Evolutionary conservation across 345 rosid genomes (phyloP).

Genomic region (Erodium maritimum): DNA sequence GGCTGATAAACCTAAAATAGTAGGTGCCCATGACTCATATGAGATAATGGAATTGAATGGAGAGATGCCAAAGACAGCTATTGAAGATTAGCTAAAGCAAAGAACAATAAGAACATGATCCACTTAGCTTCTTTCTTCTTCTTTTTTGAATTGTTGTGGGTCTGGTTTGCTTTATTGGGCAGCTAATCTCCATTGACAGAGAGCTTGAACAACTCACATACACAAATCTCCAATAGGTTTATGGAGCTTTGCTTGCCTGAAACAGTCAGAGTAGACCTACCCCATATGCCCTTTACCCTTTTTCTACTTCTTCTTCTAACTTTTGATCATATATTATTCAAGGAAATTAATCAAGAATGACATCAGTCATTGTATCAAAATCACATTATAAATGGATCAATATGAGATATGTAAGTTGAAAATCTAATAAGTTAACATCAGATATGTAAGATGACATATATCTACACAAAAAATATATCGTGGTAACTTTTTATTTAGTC

Average conservation of each 20-base stretch:
- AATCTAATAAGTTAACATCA: too few relatives aligned
- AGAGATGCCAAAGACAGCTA: background rate
- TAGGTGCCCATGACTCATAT: background rate
- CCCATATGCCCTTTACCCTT: too few relatives aligned
- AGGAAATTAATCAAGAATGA: too few relatives aligned
- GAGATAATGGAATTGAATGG: background rate
- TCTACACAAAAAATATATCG: too few relatives aligned
- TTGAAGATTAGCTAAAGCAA: background rate
- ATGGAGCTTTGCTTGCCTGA: background rate
- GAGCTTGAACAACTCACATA: background rate
- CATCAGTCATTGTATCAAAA: too few relatives aligned
- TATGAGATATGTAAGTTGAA: too few relatives aligned
- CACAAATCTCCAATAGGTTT: background rate
- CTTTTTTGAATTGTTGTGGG: background rate
- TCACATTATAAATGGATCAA: too few relatives aligned
- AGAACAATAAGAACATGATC: background rate
- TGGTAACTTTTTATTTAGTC: too few relatives aligned
- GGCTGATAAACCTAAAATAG: background rate
- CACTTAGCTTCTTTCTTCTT: background rate
- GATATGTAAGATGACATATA: too few relatives aligned
- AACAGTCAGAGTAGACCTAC: background rate
- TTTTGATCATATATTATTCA: background rate
- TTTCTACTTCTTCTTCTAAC: background rate
- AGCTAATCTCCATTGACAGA: background rate
- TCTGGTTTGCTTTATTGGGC: background rate